Evolutionary conservation across 352 stramenopile genomes (phyloP).

Genomic region (Pythium insidiosum): DNA sequence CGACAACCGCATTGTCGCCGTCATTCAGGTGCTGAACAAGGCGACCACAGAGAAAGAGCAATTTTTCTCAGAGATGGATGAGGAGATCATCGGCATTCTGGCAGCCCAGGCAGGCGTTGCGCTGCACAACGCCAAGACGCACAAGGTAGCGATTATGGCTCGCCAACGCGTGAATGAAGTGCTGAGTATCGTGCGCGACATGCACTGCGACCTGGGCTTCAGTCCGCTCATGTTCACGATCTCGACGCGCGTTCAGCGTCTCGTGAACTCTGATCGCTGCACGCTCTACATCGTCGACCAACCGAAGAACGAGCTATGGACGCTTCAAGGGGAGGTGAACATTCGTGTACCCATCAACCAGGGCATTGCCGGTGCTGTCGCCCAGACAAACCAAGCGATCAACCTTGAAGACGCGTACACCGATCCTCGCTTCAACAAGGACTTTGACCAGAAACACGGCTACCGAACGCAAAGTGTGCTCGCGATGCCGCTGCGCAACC

Average conservation of each 20-base stretch:
- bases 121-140: constrained; percentile 78
- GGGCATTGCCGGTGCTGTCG: constrained; percentile 76
- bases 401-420: constrained; percentile 85
- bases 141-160: constrained; percentile 37
- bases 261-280: constrained; percentile 88
- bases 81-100: constrained; percentile 85
- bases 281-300: constrained; percentile 91
- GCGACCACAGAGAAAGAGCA: constrained; percentile 44
- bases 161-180: constrained; percentile 73
- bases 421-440: constrained; percentile 84
- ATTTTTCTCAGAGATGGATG: constrained; percentile 78
- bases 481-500: constrained; percentile 80
- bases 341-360: constrained; percentile 84
- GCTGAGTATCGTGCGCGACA: constrained; percentile 85
- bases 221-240: constrained; percentile 90
- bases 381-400: constrained; percentile 55
- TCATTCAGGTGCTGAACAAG: constrained; percentile 90
- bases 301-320: constrained; percentile 86
- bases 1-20: constrained; percentile 73
- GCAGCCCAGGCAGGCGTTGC: constrained; percentile 80
- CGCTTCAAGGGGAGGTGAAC: constrained; percentile 83
- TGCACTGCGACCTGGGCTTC: constrained; percentile 86
- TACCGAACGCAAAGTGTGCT: constrained; percentile 85
- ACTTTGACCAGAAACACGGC: constrained; percentile 83
- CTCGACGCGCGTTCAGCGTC: constrained; percentile 75